Conservation (phyloP, 768 basidiomycete species). For the Flagelloscypha sp. region DNA sequence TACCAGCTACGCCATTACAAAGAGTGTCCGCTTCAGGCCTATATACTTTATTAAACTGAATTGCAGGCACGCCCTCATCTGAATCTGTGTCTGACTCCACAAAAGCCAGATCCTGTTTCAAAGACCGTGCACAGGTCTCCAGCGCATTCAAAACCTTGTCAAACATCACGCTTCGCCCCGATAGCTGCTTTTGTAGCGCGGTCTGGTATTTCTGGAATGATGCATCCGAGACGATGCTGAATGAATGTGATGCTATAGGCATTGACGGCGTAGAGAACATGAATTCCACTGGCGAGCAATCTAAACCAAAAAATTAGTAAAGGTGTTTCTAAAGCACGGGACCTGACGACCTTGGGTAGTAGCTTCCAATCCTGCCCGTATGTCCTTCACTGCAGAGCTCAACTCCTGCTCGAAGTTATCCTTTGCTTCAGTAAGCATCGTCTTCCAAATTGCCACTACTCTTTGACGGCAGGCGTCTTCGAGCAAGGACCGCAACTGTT, state of each 20-base stretch:
- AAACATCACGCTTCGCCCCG: slow-evolving; percentile 54
- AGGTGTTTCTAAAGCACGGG: background rate
- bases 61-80: no score
- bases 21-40: slow-evolving; percentile 42
- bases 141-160: slow-evolving; percentile 49
- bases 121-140: slow-evolving; percentile 48
- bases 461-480: slow-evolving; percentile 49
- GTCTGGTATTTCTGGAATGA: slow-evolving; percentile 56
- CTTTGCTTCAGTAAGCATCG: slow-evolving; percentile 34
- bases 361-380: no score
- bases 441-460: slow-evolving; percentile 52
- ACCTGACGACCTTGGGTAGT: slow-evolving; percentile 20
- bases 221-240: slow-evolving; percentile 28
- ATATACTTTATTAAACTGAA: slow-evolving; percentile 37
- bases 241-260: slow-evolving; percentile 34
- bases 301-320: slow-evolving; percentile 24
- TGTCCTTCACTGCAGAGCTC: slow-evolving; percentile 24
- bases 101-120: slow-evolving; percentile 66
- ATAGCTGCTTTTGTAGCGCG: slow-evolving; percentile 54
- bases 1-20: slow-evolving; percentile 32
- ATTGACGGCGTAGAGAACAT: slow-evolving; percentile 48
- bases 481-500: slow-evolving; percentile 33
- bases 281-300: slow-evolving; percentile 40
- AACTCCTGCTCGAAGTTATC: slow-evolving; percentile 39
- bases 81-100: no score